Evolutionary conservation across 331 rosid genomes (phyloP).

Genomic region (Phaseolus coccineus): DNA sequence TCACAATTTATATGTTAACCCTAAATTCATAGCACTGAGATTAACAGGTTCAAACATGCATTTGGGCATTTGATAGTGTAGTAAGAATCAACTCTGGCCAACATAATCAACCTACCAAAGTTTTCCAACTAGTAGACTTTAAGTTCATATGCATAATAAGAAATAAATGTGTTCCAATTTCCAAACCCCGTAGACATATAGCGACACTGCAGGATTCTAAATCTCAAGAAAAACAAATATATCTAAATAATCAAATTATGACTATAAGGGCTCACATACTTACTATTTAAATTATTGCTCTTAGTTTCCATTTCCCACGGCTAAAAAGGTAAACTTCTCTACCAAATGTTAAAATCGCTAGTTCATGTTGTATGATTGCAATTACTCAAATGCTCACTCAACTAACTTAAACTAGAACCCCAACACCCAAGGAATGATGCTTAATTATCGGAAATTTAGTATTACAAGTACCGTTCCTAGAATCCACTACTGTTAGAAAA

Average conservation of each 20-base stretch:
- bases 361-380: not conserved
- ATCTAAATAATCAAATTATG: not conserved
- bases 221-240: constrained; percentile 22
- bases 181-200: not conserved
- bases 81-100: constrained; percentile 29
- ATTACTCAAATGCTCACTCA: constrained; percentile 7
- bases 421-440: not conserved
- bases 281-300: constrained; percentile 1
- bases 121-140: constrained; percentile 24
- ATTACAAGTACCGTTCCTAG: not conserved
- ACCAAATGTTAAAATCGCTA: not conserved
- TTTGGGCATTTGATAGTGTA: not conserved
- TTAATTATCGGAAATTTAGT: not conserved
- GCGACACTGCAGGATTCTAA: constrained; percentile 7
- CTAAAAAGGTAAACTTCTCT: constrained; percentile 12
- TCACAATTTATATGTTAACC: constrained; percentile 4
- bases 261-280: not conserved
- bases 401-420: constrained; percentile 5
- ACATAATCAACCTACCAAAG: constrained; percentile 4
- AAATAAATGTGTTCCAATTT: constrained; percentile 1
- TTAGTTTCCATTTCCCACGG: not conserved
- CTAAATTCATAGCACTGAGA: not conserved
- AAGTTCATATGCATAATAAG: constrained; percentile 22
- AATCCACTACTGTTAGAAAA: not conserved
- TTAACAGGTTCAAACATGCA: not conserved